Conservation (phyloP, 2,329 filamentous ascomycete species). For the Arthrobotrys entomopaga region DNA sequence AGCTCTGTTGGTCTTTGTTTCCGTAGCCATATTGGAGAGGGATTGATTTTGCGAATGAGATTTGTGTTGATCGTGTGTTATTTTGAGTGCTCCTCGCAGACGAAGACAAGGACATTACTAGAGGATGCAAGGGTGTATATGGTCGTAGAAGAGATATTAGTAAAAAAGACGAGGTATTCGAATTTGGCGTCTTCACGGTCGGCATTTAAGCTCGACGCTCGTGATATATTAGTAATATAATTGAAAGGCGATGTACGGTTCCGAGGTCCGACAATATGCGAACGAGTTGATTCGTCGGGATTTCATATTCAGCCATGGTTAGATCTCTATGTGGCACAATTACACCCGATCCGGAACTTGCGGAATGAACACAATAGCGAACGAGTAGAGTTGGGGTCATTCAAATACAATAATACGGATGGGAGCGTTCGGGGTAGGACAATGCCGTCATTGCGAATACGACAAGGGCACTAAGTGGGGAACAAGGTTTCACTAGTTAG, state of each 20-base stretch:
- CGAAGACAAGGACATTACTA: no score
- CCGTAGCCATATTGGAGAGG: constrained; percentile 9
- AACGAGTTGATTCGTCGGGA: neutral
- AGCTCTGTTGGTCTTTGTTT: constrained; percentile 55
- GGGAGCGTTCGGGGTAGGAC: constrained; percentile 3
- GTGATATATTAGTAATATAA: no score
- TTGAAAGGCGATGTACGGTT: neutral
- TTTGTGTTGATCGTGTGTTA: neutral
- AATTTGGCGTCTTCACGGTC: no score
- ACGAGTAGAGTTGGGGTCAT: no score
- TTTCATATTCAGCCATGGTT: constrained; percentile 35
- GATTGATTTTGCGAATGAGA: constrained; percentile 13
- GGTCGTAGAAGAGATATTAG: no score
- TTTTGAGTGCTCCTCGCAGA: no score
- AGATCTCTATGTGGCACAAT: neutral
- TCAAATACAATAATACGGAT: neutral
- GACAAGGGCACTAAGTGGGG: neutral
- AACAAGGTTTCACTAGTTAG: no score
- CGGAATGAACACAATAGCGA: no score
- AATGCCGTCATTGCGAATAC: neutral
- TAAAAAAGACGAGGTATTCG: no score
- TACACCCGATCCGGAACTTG: no score
- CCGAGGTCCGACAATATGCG: constrained; percentile 7
- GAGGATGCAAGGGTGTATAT: no score
- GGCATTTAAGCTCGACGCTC: no score